Percentiles rank a stretch among this genome's conserved stretches.
These are phyloP conservation scores for Pseudopyrenochaeta lycopersici DNA, from an alignment of 2,329 filamentous ascomycete species.

Conservation along the genomic window DNA sequence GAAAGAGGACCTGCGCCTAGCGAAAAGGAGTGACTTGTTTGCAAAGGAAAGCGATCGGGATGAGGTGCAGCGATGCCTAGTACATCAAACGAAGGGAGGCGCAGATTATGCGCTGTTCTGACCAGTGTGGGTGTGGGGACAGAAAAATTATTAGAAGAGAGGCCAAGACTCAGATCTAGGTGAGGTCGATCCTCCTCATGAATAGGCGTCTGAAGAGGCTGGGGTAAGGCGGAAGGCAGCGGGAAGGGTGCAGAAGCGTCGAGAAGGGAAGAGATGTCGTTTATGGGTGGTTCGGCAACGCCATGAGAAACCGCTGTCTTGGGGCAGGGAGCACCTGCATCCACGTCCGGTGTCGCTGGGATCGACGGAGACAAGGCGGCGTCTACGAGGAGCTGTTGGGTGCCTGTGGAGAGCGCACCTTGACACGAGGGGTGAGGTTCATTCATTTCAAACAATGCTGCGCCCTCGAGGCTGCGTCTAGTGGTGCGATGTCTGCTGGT, in stretches of 20 bases:
- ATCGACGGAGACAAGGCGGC: constrained; percentile 21
- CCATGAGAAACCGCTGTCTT: constrained; percentile 14
- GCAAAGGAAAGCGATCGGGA: constrained; percentile 50
- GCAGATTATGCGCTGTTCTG: constrained; percentile 52
- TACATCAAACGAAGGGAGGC: constrained; percentile 63
- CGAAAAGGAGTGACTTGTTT: constrained; percentile 35
- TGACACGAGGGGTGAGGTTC: constrained; percentile 15
- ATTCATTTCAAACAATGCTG: constrained; percentile 21
- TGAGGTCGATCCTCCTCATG: constrained; percentile 33
- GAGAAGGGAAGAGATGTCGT: constrained; percentile 32
- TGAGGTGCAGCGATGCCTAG: constrained; percentile 61
- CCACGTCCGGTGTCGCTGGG: constrained; percentile 33
- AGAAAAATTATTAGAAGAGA: constrained; percentile 40
- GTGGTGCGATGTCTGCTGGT: constrained; percentile 16
- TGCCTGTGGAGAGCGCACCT: constrained; percentile 5
- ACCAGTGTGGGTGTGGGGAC: constrained; percentile 41
- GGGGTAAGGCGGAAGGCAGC: constrained; percentile 32
- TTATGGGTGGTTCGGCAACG: constrained; percentile 14
- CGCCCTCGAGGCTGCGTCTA: constrained; percentile 4
- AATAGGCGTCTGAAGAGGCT: constrained; percentile 34
- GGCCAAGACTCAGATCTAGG: constrained; percentile 36
- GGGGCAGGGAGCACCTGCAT: constrained; percentile 23
- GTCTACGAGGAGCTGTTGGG: constrained; percentile 20
- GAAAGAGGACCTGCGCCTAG: constrained; percentile 49
- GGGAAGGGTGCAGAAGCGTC: constrained; percentile 42